These are phyloP conservation scores for Abelmoschus esculentus DNA, from an alignment of 345 rosid genomes.

Conservation along the genomic window DNA sequence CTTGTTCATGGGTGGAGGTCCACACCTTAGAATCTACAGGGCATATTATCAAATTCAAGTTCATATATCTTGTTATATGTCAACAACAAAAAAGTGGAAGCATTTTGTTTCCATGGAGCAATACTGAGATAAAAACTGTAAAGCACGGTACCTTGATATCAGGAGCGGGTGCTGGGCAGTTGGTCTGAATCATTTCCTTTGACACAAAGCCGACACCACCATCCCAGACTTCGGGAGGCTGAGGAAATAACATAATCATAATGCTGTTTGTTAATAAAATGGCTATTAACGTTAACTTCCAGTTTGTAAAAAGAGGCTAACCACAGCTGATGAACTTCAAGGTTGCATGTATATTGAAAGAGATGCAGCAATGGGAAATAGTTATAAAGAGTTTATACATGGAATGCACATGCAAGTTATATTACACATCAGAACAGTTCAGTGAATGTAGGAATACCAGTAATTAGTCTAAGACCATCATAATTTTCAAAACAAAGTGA, in stretches of 20 bases:
- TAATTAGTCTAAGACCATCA: neutral
- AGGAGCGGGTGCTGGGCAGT: conserved; percentile 72
- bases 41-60: neutral
- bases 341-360: neutral
- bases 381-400: neutral
- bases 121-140: neutral
- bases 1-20: conserved; percentile 97
- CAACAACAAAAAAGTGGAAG: neutral
- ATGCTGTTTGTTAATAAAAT: neutral
- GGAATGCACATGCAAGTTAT: neutral
- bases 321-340: neutral
- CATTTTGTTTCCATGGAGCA: neutral
- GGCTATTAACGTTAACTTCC: neutral
- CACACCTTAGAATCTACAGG: conserved; percentile 78
- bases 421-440: neutral
- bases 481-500: neutral
- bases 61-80: too few species aligned
- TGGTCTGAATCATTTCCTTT: conserved; percentile 77
- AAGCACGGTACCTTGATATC: conserved; percentile 48
- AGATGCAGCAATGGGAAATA: neutral
- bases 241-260: conserved; percentile 14
- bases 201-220: conserved; percentile 89
- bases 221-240: conserved; percentile 91
- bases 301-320: too few species aligned
- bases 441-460: neutral